Evolutionary conservation across 257 asterid genomes (phyloP).

Genomic region (Solanum lycopersicoides): DNA sequence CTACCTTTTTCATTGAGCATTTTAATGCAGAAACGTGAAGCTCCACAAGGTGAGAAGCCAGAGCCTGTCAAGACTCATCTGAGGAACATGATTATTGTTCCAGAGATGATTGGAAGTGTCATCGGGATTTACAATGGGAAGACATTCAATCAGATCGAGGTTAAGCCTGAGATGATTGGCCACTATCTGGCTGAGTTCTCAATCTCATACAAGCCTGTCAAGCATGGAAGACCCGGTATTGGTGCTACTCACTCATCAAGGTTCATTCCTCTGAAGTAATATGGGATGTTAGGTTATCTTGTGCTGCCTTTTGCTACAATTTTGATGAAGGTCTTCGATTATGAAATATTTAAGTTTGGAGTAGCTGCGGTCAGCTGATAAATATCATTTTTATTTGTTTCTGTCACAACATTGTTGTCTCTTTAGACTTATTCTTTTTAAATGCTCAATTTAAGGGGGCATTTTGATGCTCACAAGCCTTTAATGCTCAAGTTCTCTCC

Average conservation of each 20-base stretch:
- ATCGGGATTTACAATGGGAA: constrained; percentile 22
- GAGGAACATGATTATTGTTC: constrained; percentile 19
- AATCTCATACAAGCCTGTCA: constrained; percentile 25
- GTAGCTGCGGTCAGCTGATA: neutral
- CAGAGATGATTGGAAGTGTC: constrained; percentile 22
- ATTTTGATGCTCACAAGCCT: neutral
- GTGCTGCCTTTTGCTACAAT: neutral
- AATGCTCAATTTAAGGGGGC: neutral
- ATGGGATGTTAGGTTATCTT: neutral
- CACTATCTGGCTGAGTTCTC: constrained; percentile 30
- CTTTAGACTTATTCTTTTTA: neutral
- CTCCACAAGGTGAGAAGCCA: constrained; percentile 25
- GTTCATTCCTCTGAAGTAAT: neutral
- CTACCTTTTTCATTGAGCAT: neutral
- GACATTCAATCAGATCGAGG: constrained; percentile 19
- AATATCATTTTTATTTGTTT: neutral
- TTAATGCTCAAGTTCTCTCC: neutral
- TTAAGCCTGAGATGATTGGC: constrained; percentile 27
- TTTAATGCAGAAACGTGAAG: constrained; percentile 10
- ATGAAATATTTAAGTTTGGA: neutral
- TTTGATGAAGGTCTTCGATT: neutral
- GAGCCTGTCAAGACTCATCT: constrained; percentile 17
- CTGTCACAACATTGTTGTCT: neutral
- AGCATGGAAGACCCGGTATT: constrained; percentile 29
- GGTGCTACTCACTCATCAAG: constrained; percentile 33